phyloP scores from a whole-genome alignment of 805 yeast species.

The Kodamaea kaohsiungensis region DNA sequence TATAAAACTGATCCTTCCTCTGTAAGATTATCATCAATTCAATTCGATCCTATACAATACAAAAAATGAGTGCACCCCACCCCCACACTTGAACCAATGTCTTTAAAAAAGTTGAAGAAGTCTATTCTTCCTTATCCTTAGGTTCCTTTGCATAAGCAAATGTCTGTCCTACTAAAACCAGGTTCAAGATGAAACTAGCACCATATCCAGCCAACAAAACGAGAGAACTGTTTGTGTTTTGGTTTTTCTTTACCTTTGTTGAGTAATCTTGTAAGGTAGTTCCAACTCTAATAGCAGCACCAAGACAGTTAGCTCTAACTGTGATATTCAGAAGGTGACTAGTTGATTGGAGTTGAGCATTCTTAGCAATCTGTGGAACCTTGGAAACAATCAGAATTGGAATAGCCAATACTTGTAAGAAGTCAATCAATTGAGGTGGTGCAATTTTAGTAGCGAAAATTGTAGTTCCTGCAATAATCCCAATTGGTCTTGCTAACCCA shows the following conservation, averaged over 20 bases:
- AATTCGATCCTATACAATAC: no score
- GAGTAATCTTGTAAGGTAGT: slow-evolving; percentile 38
- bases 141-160: slow-evolving; percentile 19
- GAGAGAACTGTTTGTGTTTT: slow-evolving; percentile 23
- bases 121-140: slow-evolving; percentile 11
- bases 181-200: slow-evolving; percentile 35
- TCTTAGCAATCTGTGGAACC: slow-evolving; percentile 40
- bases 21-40: no score
- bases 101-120: no score
- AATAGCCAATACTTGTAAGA: slow-evolving; percentile 37
- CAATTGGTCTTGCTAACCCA: slow-evolving; percentile 28
- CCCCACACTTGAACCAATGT: background rate
- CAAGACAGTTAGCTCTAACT: slow-evolving; percentile 42
- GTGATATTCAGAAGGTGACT: slow-evolving; percentile 39
- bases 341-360: slow-evolving; percentile 35
- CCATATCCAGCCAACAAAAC: slow-evolving; percentile 42
- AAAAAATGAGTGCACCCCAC: no score
- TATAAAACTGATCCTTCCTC: no score
- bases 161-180: slow-evolving; percentile 38
- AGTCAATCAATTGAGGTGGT: slow-evolving; percentile 27
- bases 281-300: slow-evolving; percentile 40
- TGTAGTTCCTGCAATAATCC: slow-evolving; percentile 25
- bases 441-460: slow-evolving; percentile 33
- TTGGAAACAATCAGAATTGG: slow-evolving; percentile 40
- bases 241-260: slow-evolving; percentile 14